A percentile compares a stretch with the other conserved stretches of the same genome.
phyloP scores from a whole-genome alignment of 2,329 filamentous ascomycete species.

The Cladosporium austrohemisphaericum region DNA sequence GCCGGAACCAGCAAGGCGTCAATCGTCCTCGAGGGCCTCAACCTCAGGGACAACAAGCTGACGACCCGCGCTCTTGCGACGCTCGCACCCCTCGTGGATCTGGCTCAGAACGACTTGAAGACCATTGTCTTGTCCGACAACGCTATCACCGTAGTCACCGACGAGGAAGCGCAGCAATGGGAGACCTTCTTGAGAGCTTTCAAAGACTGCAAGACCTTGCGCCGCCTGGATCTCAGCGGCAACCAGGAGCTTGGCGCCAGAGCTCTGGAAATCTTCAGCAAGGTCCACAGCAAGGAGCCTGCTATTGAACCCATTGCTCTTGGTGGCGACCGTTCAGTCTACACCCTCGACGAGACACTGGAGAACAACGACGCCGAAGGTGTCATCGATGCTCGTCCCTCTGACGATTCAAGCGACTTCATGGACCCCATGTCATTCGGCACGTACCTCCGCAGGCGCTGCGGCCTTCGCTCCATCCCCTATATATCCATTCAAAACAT shows the following conservation, averaged over 20 bases:
- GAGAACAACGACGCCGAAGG: slow-evolving; percentile 12
- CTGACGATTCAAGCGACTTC: not conserved
- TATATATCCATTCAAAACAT: slow-evolving; percentile 37
- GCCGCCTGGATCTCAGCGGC: slow-evolving; percentile 44
- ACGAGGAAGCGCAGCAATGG: slow-evolving; percentile 40
- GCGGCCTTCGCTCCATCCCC: slow-evolving; percentile 39
- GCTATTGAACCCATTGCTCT: slow-evolving; percentile 30
- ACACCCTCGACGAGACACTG: slow-evolving; percentile 25
- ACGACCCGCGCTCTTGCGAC: slow-evolving; percentile 40
- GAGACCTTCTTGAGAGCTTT: slow-evolving; percentile 44
- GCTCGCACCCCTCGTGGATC: slow-evolving; percentile 40
- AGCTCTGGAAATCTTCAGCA: slow-evolving; percentile 45
- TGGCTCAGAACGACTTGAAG: slow-evolving; percentile 43
- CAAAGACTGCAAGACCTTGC: slow-evolving; percentile 39
- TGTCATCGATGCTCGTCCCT: not conserved
- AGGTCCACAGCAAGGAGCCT: slow-evolving; percentile 38
- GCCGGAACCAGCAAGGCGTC: slow-evolving; percentile 28
- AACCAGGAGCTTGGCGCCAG: slow-evolving; percentile 40
- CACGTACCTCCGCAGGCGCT: slow-evolving; percentile 23
- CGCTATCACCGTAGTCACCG: slow-evolving; percentile 37
- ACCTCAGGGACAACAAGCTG: slow-evolving; percentile 44
- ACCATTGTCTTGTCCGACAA: slow-evolving; percentile 48
- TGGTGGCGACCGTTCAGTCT: slow-evolving; percentile 21
- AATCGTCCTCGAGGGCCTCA: slow-evolving; percentile 45
- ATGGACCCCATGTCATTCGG: slow-evolving; percentile 20